Evolutionary conservation across 1,139 yeast species (phyloP), one percentile per base, ranked within the genome.

Genomic region (Scheffersomyces illinoinensis): DNA sequence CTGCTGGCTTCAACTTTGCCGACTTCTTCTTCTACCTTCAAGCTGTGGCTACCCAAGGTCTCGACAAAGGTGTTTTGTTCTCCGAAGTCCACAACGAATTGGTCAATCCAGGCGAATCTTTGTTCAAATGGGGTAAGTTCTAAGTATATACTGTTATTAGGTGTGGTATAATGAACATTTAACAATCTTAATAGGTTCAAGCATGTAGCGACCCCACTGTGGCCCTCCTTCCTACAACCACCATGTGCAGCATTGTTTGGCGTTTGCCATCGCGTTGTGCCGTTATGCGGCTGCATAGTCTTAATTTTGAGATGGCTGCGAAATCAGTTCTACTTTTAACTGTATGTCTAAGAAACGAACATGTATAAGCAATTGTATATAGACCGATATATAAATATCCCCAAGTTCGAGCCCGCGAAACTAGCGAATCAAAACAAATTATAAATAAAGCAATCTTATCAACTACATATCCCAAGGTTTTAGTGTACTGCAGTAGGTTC

Each of bases 51-150:
- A 70, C 76, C 49, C 76, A 70, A 57, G 84, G 85, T 56, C 69
- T 67, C 50, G 84, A 76, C 57, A 69, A 76, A 33, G 86, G 85
- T 59, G 57, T 74, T 23, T 20, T 12, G 60, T 66, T 70, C 46
- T 60, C 62, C 2, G 59, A 64, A 12, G 73, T 74, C 62, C 83
- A 84, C 54, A 78, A 79, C 58, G 89, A 86, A 64, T 66, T 82
- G 50, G 76, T 86, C 58, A 86, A 86, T 68, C 90, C 90, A 1
- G 77, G 77, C 23, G 84, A 83, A 68, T 69, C 75, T 2, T 65
- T 81, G 55, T 86, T 86, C 83, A 80, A 79, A 65, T 86, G 89
- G 89, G 75, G 69, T 21, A 75, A 71, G 58, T 76, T 54, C 57
- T 66, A 61, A 51, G 24, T 7, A 21, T 48, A 17, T 48, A 10